Base-by-base conservation (phyloP, 495 filamentous ascomycete species). In the Extremus antarcticus region DNA sequence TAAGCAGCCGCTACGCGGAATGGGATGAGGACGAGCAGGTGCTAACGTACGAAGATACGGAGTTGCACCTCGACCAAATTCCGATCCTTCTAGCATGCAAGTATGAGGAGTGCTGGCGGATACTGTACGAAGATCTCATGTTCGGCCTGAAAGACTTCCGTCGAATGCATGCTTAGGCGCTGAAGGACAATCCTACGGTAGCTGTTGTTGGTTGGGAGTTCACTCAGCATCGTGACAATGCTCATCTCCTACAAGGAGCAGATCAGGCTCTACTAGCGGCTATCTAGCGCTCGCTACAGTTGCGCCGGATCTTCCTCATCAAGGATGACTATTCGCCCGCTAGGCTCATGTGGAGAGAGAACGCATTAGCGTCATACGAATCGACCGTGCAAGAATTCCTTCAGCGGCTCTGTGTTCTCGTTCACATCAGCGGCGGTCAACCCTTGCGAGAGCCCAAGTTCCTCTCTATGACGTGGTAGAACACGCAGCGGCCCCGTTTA, bases 11-110 rank as follows among this genome's bases (percentile, higher is more conserved):
- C 32, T 10, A 53, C 32, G 50, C 50, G n/a, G 11, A 29, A 9
- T 53, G 50, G 50, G 32, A 51, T 40, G 49, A 51, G 50, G 23
- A 23, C n/a, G 50, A 53, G 32, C 2, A 53, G 20, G 38, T 53
- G 11, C 17, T 53, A 11, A 53, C 16, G 11, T 53, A 41, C 32
- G 38, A 53, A 23, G 38, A 43, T 10, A 53, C 50, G 21, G 50
- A 53, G 19, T 19, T 53, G 29, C 50, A 53, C 17, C 19, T 53
- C 32, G 25, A 53, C 23, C 20, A 53, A 11, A 32, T 53, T 15
- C 29, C 50, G 38, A 43, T 38, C 22, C 23, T 53, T 2, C 10
- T 53, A 10, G 19, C 19, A 11, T 53, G 32, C 29, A 38, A 53
- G 21, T 53, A 41, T n/a, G n/a, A n/a, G n/a, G n/a, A 53, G 16